These are phyloP conservation scores for Crithidia fasciculata DNA, from an alignment of 208 protist species.

Conservation along the genomic window DNA sequence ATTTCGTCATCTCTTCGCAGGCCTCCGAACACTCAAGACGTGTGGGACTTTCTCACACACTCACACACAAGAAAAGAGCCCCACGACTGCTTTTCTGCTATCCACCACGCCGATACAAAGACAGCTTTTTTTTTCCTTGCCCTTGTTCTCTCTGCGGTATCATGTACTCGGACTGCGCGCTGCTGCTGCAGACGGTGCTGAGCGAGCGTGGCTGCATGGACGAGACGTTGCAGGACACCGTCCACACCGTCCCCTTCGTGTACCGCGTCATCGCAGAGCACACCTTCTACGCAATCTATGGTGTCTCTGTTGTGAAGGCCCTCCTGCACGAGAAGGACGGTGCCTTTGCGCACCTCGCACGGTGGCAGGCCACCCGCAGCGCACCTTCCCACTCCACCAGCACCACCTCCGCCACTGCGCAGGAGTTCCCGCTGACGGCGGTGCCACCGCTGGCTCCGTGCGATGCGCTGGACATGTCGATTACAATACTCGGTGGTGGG, in stretches of 20 bases:
- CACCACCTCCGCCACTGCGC: background rate
- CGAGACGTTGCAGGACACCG: slow-evolving; percentile 39
- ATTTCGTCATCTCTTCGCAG: background rate
- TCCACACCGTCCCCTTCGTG: slow-evolving; percentile 60
- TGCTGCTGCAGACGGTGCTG: slow-evolving; percentile 59
- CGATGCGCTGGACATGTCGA: slow-evolving; percentile 50
- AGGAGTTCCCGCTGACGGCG: background rate
- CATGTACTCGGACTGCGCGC: slow-evolving; percentile 53
- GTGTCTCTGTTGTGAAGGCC: slow-evolving; percentile 47
- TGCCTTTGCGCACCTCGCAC: slow-evolving; percentile 53
- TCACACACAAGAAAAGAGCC: too few relatives aligned
- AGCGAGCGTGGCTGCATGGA: slow-evolving; percentile 60
- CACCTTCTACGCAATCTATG: slow-evolving; percentile 59
- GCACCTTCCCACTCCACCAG: background rate
- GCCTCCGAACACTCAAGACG: background rate
- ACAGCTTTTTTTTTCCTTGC: too few relatives aligned
- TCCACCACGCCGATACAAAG: too few relatives aligned
- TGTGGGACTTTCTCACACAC: too few relatives aligned
- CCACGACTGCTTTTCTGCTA: too few relatives aligned
- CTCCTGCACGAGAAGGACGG: slow-evolving; percentile 64
- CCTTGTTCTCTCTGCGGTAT: background rate
- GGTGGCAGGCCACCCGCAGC: slow-evolving; percentile 26
- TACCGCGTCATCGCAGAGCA: slow-evolving; percentile 66
- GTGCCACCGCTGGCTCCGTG: slow-evolving; percentile 35
- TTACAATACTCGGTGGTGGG: slow-evolving; percentile 72